Evolutionary conservation across 1,284 basidiomycete species (phyloP), one percentile per base, ranked within the genome.

Genomic region (Exobasidium cylindrosporum): DNA sequence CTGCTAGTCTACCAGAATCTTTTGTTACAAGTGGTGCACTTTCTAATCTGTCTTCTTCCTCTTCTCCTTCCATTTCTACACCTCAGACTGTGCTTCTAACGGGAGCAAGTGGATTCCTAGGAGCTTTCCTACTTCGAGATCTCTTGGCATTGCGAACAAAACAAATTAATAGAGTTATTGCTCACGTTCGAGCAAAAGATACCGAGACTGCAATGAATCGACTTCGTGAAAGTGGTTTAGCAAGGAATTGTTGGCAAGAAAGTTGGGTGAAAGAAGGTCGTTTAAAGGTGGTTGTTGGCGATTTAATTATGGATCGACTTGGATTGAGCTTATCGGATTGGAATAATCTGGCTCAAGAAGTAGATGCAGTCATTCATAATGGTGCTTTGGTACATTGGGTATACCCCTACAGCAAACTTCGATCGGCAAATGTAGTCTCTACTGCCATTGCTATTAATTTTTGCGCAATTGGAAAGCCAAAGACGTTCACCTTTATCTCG

Each of bases 341-440:
- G 92, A 79, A 83, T 35, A 83, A 85, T 24, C 77, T 97, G 13
- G 86, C 88, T 0, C 77, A 83, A 30, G 89, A 95, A 78, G 87
- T 88, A 0, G 93, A 97, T 78, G 87, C 87, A 1, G 84, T 99
- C 30, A 79, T 98, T 60, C 96, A 98, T 81, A 99, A 99, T 74
- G 96, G 96, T 50, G 96, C 96, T 24, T 82, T 98, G 79, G 96
- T 98, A 14, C 96, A 98, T 79, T 99, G 96, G 96, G 92, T 98
- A 1, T 98, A 97, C 81, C 92, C 94, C 0, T 99, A 99, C 82
- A 89, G 92, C 79, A 92, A 89, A 81, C 85, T 99, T 40, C 89
- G 94, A 17, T 85, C 89, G 0, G 87, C 94, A 29, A 99, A 98
- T 78, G 96, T 98, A 13, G 78, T 94, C 2, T 89, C 90, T 0